phyloP scores from a whole-genome alignment of 768 basidiomycete genomes.

The Xerocomellus dryophilus region DNA sequence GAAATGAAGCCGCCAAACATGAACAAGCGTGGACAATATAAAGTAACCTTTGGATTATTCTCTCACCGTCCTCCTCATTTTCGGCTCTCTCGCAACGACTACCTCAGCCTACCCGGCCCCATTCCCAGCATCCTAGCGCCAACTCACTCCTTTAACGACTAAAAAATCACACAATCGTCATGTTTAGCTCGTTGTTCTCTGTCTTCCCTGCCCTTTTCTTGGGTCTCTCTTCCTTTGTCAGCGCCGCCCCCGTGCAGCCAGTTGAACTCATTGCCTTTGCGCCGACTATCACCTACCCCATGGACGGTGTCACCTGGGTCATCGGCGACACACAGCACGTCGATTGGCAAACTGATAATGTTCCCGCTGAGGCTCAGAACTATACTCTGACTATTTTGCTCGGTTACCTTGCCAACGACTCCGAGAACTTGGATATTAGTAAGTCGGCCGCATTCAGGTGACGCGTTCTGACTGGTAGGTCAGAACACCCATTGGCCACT shows the following conservation, averaged over 20 bases:
- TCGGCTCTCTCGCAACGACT: background rate
- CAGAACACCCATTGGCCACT: slow-evolving; percentile 58
- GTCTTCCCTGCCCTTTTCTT: slow-evolving; percentile 34
- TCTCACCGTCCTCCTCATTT: background rate
- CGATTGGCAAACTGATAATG: slow-evolving; percentile 37
- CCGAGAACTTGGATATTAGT: slow-evolving; percentile 53
- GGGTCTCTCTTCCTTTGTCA: slow-evolving; percentile 24
- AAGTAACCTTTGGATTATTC: background rate
- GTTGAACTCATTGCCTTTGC: slow-evolving; percentile 36
- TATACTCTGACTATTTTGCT: slow-evolving; percentile 45
- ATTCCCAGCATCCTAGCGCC: slow-evolving; percentile 3
- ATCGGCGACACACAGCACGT: slow-evolving; percentile 38
- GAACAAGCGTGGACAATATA: slow-evolving; percentile 24
- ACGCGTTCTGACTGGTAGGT: slow-evolving; percentile 6
- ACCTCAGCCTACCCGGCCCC: background rate
- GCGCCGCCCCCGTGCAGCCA: slow-evolving; percentile 28
- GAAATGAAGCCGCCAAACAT: slow-evolving; percentile 19
- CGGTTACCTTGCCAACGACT: slow-evolving; percentile 35
- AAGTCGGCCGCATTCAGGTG: slow-evolving; percentile 15
- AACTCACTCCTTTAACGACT: slow-evolving; percentile 23
- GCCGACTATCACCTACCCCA: slow-evolving; percentile 43
- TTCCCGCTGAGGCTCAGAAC: slow-evolving; percentile 38
- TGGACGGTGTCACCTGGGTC: slow-evolving; percentile 35
- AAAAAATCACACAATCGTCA: slow-evolving; percentile 3
- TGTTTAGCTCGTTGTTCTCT: slow-evolving; percentile 23